Evolutionary conservation across 768 basidiomycete species (phyloP).

Genomic region (Boletus tomentosulus): DNA sequence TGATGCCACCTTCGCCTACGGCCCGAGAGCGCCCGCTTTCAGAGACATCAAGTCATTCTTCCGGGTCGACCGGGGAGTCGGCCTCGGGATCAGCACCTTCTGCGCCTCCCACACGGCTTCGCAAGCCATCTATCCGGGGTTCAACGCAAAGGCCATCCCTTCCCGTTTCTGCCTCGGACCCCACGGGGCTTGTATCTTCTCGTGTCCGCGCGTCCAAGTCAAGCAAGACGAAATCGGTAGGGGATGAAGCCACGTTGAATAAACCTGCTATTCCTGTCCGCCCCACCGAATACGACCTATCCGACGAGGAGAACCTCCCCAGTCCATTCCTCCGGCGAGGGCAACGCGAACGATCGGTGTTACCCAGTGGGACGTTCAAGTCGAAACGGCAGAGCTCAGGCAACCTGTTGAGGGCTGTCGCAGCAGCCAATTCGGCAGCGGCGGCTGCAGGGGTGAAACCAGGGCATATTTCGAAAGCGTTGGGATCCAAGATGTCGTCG

Average conservation of each 20-base stretch:
- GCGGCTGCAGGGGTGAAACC: constrained; percentile 18
- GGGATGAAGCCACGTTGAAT: neutral
- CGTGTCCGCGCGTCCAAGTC: constrained; percentile 14
- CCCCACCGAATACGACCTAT: constrained; percentile 58
- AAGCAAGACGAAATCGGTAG: constrained; percentile 8
- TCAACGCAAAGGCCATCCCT: constrained; percentile 33
- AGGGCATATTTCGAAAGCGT: constrained; percentile 7
- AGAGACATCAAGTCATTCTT: constrained; percentile 22
- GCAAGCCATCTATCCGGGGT: constrained; percentile 54
- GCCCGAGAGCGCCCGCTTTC: constrained; percentile 40
- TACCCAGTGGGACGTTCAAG: constrained; percentile 10
- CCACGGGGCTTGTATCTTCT: constrained; percentile 30
- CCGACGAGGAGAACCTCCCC: constrained; percentile 81
- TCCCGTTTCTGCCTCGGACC: constrained; percentile 40
- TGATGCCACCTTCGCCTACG: constrained; percentile 43
- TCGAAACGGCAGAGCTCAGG: constrained; percentile 48
- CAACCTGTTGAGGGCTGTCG: constrained; percentile 54
- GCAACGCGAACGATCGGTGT: constrained; percentile 35
- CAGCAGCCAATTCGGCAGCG: constrained; percentile 47
- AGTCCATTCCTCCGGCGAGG: constrained; percentile 73
- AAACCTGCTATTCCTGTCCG: constrained; percentile 16
- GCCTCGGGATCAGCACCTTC: constrained; percentile 16
- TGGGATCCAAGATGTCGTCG: constrained; percentile 8
- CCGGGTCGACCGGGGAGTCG: constrained; percentile 25
- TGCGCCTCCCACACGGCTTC: constrained; percentile 45